Base-by-base conservation (phyloP, 768 basidiomycete species). In the Gyrodon lividus region DNA sequence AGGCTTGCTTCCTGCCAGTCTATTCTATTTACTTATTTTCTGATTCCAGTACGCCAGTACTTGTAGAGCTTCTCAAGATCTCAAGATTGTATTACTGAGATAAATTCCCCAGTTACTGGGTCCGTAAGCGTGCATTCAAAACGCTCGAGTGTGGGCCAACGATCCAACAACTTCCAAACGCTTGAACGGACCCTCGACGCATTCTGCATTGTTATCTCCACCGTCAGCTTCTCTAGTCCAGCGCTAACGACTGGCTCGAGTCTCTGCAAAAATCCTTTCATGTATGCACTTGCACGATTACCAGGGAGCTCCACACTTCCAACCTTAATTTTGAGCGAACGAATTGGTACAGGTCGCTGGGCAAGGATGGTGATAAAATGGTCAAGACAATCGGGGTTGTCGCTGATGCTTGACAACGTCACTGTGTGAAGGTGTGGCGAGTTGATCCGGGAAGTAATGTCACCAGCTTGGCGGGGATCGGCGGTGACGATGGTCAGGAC, bases 341-440 rank as follows among this genome's bases (percentile, higher is more conserved):
- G 12, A 30, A 58, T 20, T 2, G 50, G 57, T 1, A 31, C 30
- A 8, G 26, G 31, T n/a, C 47, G 50, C 47, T 52, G 43, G 0
- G 57, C 46, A 10, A 52, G 53, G 46, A 44, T 30, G 1, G 6
- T 17, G 35, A 57, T 48, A 20, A 58, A 35, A 35, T 39, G 46
- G 0, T 26, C 20, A 31, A 31, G 13, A 12, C 56, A 56, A 26
- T 51, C 56, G 1, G 46, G 17, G 5, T 48, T 6, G 28, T 45
- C 51, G 1, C 46, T 38, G 20, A 47, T 40, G 34, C 43, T 49
- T 12, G 47, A 42, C 17, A 58, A 42, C 7, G 33, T 52, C 34
- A 58, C 50, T 2, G 55, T 48, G 19, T 10, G n/a, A 38, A 58
- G 57, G 40, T 46, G 48, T 4, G 50, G 57, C 5, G 54, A 58